Evolutionary conservation across 108 stramenopile genomes (phyloP).

Genomic region (Hondaea fermentalgiana): DNA sequence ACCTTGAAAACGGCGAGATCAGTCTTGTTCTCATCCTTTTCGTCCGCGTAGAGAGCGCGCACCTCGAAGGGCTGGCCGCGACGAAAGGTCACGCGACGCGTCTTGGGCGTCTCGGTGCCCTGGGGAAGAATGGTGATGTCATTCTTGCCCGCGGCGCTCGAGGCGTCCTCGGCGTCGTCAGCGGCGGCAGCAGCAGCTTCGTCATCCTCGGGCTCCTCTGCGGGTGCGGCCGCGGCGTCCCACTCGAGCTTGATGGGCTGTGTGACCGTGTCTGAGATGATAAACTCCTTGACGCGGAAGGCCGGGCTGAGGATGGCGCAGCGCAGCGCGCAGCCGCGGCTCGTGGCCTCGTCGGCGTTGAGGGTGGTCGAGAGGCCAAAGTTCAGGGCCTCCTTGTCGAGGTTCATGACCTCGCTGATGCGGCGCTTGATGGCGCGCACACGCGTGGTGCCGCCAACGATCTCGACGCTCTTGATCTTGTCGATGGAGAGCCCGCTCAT

Average conservation of each 20-base stretch:
- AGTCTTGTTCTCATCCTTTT: neutral
- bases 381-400: conserved; percentile 55
- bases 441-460: conserved; percentile 88
- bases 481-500: conserved; percentile 60
- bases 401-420: conserved; percentile 59
- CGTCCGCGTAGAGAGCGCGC: conserved; percentile 31
- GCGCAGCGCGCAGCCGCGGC: conserved; percentile 87
- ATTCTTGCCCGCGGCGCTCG: conserved; percentile 42
- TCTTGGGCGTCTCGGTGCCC: conserved; percentile 79
- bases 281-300: conserved; percentile 93
- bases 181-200: neutral
- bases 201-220: conserved; percentile 47
- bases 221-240: conserved; percentile 61
- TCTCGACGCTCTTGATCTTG: conserved; percentile 62
- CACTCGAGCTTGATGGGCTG: conserved; percentile 77
- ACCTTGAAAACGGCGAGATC: conserved; percentile 51
- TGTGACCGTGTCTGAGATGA: conserved; percentile 61
- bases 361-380: conserved; percentile 84
- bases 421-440: conserved; percentile 76
- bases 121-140: conserved; percentile 72
- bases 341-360: conserved; percentile 96
- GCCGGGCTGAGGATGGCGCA: conserved; percentile 89
- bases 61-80: conserved; percentile 44
- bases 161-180: neutral
- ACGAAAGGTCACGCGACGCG: conserved; percentile 81